phyloP scores from a whole-genome alignment of 1,139 yeast species.

The Geotrichum candidum region DNA sequence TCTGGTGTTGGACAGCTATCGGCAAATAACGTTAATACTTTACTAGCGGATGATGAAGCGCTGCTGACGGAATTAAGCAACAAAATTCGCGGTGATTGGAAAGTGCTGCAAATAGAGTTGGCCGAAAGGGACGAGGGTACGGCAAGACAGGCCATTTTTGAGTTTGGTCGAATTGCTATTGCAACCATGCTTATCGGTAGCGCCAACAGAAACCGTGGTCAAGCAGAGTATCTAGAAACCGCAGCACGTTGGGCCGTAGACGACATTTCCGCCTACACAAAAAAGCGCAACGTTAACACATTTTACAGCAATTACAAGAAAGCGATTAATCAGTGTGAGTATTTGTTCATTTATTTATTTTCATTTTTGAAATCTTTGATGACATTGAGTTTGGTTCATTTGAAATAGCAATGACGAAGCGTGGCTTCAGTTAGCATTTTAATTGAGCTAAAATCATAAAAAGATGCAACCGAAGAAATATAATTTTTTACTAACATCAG shows the following conservation, averaged over 20 bases:
- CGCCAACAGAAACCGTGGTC: conserved; percentile 8
- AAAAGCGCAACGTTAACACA: neutral
- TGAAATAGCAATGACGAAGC: neutral
- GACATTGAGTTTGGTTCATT: neutral
- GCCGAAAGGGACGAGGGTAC: conserved; percentile 17
- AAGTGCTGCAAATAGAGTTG: conserved; percentile 9
- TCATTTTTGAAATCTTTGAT: conserved; percentile 11
- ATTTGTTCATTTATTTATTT: conserved; percentile 4
- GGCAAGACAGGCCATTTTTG: conserved; percentile 24
- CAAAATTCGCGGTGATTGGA: conserved; percentile 18
- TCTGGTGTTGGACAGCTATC: neutral
- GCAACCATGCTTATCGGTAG: conserved; percentile 21
- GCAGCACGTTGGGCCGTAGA: conserved; percentile 20
- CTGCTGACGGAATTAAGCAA: conserved; percentile 8
- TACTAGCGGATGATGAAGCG: neutral
- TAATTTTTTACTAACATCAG: neutral
- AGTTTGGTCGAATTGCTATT: conserved; percentile 24
- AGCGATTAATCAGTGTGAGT: conserved; percentile 3
- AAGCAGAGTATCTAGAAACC: conserved; percentile 18
- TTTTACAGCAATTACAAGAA: conserved; percentile 1
- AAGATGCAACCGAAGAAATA: neutral
- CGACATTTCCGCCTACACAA: conserved; percentile 9
- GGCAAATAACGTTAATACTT: neutral
- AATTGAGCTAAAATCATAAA: neutral
- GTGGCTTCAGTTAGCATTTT: neutral